Percentiles rank a stretch among this genome's conserved stretches.
Evolutionary conservation across 805 yeast genomes (phyloP).

Genomic region (Zygoascus flipseniorum): DNA sequence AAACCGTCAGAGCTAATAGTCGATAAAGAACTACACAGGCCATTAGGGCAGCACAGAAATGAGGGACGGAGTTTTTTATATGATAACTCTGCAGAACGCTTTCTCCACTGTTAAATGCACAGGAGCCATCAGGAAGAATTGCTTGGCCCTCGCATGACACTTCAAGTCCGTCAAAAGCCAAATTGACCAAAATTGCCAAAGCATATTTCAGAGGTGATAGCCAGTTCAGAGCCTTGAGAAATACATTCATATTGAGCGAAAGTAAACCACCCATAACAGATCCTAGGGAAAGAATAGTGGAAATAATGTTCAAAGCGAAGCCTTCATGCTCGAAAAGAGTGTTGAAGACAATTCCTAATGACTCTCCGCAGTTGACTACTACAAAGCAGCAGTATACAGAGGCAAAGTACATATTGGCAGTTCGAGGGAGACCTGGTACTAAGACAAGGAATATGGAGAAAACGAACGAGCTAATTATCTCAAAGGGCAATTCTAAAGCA

Average conservation of each 20-base stretch:
- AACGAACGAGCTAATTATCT: conserved; percentile 47
- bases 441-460: conserved; percentile 57
- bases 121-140: conserved; percentile 28
- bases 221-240: conserved; percentile 64
- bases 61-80: conserved; percentile 23
- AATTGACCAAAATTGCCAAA: conserved; percentile 49
- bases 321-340: conserved; percentile 69
- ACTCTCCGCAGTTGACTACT: conserved; percentile 69
- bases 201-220: conserved; percentile 72
- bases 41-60: conserved; percentile 19
- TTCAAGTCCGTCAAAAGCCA: conserved; percentile 45
- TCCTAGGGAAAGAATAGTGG: conserved; percentile 59
- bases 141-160: conserved; percentile 42
- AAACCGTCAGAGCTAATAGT: conserved; percentile 16
- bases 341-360: conserved; percentile 73
- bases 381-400: conserved; percentile 46
- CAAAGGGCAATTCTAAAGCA: conserved; percentile 59
- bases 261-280: conserved; percentile 78
- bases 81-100: conserved; percentile 48
- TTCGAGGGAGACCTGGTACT: conserved; percentile 65
- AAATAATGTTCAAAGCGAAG: conserved; percentile 66
- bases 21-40: conserved; percentile 23
- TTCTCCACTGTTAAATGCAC: conserved; percentile 45
- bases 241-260: conserved; percentile 65
- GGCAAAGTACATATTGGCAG: conserved; percentile 57